Base-by-base conservation (phyloP, 305 asterid genomes). In the Solanum chacoense region DNA sequence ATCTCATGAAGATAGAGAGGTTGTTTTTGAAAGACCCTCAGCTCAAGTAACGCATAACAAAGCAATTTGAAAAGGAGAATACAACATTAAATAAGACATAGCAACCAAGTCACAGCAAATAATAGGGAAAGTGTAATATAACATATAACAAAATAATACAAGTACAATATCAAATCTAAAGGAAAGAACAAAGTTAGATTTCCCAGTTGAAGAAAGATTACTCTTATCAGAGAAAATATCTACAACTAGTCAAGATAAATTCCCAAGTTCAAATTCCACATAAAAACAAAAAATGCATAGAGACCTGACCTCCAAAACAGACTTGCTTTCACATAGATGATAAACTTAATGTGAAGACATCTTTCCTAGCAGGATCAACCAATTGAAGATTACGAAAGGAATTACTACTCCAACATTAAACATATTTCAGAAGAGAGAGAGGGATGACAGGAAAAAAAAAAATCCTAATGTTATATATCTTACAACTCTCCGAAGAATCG, bases 401-500 rank as follows among this genome's bases (percentile, higher is more conserved):
- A 50, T 50, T 83, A 50, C 73, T 50, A 29, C 42, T 11, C 11
- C 31, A 50, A 50, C 22, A 50, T 45, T 31, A 50, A 20, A 55
- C 42, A 50, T 83, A 81, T 81, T 42, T 81, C 29, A 45, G 71
- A 28, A 26, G 24, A 14, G 69, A 37, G 84, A 38, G 32, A 79
- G 35, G 20, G 22, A 22, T 63, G 35, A 24, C 26, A 8, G 85
- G 29, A 34, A 40, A 63, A 42, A 40, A 24, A 20, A 1, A 84
- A 84, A 84, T 84, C 34, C 35, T 67, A 72, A 77, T 26, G 78
- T 69, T 29, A 74, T 85, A 79, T 63, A 88, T 89, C 94, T 92
- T 97, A 97, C 99, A 94, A 97, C 98, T 96, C 98, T 96, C 69
- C 98, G 97, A 65, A 97, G 98, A 91, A 97, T 95, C 63, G 98